Percentiles rank a stretch among this genome's conserved stretches.
Conservation (phyloP, 768 basidiomycete species). For the Austroboletus eburneus region DNA sequence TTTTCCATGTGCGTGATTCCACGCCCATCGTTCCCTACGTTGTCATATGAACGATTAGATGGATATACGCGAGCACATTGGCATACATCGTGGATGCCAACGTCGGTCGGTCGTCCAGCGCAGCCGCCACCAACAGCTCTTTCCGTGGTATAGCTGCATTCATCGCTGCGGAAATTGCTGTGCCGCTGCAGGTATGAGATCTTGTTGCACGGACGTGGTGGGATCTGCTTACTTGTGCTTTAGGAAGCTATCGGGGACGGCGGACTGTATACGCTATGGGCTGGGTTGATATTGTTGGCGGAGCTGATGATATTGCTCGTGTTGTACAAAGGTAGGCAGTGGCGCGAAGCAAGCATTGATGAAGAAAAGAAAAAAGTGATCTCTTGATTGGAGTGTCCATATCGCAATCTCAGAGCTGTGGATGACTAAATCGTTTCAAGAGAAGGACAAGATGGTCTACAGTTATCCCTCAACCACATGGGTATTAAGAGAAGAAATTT, state of each 20-base stretch:
- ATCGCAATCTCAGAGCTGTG: too few relatives aligned
- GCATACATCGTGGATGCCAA: constrained; percentile 91
- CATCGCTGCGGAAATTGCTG: constrained; percentile 68
- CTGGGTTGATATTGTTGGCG: constrained; percentile 45
- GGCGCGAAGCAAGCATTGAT: neutral
- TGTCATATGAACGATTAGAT: constrained; percentile 28
- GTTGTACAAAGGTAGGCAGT: constrained; percentile 48
- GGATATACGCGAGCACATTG: constrained; percentile 66
- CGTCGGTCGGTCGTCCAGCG: constrained; percentile 71
- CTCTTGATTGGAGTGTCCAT: too few relatives aligned
- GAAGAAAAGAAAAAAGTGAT: neutral
- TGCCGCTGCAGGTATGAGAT: constrained; percentile 55
- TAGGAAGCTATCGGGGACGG: constrained; percentile 77
- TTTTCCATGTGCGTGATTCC: constrained; percentile 55
- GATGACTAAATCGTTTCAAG: too few relatives aligned
- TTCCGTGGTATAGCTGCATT: constrained; percentile 73
- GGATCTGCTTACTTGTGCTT: neutral
- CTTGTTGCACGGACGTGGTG: neutral
- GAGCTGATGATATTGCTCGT: constrained; percentile 58
- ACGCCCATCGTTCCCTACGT: neutral
- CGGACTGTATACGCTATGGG: constrained; percentile 70
- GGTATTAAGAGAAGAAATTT: neutral
- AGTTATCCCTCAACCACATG: too few relatives aligned
- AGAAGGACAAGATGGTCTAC: too few relatives aligned
- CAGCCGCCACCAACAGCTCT: constrained; percentile 70